Percentiles rank a stretch among this genome's conserved stretches.
Evolutionary conservation across 2,329 filamentous ascomycete species (phyloP).

Genomic region (Talaromyces sp.): DNA sequence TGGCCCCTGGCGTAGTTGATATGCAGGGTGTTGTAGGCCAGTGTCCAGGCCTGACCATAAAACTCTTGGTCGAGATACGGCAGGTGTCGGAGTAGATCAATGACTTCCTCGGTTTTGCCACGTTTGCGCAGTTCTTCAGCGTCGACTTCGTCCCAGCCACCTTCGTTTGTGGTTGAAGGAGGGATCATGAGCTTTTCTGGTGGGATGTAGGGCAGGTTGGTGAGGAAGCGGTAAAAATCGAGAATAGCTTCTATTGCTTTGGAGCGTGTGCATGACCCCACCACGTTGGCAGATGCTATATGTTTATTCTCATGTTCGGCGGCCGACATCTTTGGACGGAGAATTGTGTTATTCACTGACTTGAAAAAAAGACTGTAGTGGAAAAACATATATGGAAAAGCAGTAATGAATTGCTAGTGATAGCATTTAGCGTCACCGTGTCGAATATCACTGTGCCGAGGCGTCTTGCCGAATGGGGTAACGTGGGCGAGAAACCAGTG

Average conservation of each 20-base stretch:
- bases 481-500: neutral
- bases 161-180: neutral
- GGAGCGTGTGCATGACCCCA: neutral
- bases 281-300: neutral
- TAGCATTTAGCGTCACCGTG: neutral
- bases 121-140: neutral
- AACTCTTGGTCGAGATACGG: slow-evolving; percentile 6
- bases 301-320: neutral
- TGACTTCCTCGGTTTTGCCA: slow-evolving; percentile 3
- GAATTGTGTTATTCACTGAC: neutral
- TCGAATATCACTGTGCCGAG: neutral
- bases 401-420: neutral
- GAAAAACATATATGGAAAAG: neutral
- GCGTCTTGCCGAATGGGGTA: neutral
- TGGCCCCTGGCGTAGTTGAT: slow-evolving; percentile 7
- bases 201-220: slow-evolving; percentile 8
- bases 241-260: slow-evolving; percentile 4
- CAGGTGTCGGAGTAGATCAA: neutral
- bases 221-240: slow-evolving; percentile 5
- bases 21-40: slow-evolving; percentile 5
- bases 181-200: slow-evolving; percentile 7
- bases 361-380: too few species aligned
- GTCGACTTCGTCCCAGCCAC: slow-evolving; percentile 1
- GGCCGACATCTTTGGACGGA: neutral
- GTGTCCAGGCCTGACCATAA: neutral